A percentile compares a stretch with the other conserved stretches of the same genome.
Conservation (phyloP, 257 asterid species). For the Cynanchum wilfordii region DNA sequence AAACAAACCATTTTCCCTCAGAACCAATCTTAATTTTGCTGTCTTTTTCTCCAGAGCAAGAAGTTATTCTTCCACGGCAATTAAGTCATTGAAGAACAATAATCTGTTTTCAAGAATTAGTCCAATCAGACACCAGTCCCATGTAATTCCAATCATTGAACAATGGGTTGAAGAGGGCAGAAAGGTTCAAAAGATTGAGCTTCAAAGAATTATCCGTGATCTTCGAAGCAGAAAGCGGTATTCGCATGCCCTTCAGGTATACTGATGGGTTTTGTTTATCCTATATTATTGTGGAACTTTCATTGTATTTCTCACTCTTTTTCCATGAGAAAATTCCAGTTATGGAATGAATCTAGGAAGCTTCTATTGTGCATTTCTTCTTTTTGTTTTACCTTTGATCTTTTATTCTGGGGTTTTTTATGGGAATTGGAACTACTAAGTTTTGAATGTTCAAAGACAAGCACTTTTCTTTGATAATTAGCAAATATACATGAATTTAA, state of each 20-base stretch:
- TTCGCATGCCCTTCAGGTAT: conserved; percentile 59
- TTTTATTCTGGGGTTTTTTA: background rate
- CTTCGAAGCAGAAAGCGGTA: conserved; percentile 54
- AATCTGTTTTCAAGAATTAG: conserved; percentile 54
- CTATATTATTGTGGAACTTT: background rate
- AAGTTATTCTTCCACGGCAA: conserved; percentile 16
- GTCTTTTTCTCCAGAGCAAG: conserved; percentile 7
- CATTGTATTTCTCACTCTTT: background rate
- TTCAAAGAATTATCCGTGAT: conserved; percentile 49
- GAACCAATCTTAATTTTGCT: conserved; percentile 3
- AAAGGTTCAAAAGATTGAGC: conserved; percentile 33
- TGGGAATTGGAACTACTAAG: background rate
- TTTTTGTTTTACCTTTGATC: background rate
- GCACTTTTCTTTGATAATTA: background rate
- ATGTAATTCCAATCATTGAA: conserved; percentile 41
- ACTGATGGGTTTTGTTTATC: background rate
- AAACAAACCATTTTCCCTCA: conserved; percentile 15
- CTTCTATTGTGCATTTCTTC: no score
- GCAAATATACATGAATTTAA: background rate
- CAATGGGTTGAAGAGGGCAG: conserved; percentile 62
- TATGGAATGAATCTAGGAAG: background rate
- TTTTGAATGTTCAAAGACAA: background rate
- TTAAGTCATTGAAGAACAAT: conserved; percentile 29
- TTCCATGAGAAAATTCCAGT: background rate
- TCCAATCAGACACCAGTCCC: conserved; percentile 34